Conservation (phyloP, 1,284 basidiomycete species). For the Trichosporon sp. region DNA sequence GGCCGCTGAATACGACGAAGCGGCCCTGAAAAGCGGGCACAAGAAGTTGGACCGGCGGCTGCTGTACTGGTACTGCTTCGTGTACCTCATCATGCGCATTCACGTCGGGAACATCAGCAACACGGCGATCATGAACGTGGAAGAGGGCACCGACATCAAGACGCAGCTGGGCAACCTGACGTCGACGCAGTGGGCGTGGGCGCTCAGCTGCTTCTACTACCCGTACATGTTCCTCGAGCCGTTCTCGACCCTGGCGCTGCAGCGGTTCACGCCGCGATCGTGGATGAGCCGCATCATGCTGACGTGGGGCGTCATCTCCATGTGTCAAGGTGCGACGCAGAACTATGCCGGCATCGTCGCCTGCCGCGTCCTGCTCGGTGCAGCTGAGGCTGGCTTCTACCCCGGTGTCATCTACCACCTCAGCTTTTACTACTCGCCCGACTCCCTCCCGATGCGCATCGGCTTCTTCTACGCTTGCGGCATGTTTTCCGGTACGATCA, state of each 20-base stretch:
- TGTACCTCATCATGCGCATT: slow-evolving; percentile 17
- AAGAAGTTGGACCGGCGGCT: slow-evolving; percentile 6
- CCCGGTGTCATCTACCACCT: slow-evolving; percentile 41
- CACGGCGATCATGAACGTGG: slow-evolving; percentile 17
- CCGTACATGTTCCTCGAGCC: slow-evolving; percentile 14
- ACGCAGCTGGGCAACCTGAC: slow-evolving; percentile 11
- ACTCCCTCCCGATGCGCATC: slow-evolving; percentile 13
- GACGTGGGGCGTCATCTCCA: slow-evolving; percentile 12
- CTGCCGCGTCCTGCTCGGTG: slow-evolving; percentile 42
- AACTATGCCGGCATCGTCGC: slow-evolving; percentile 36
- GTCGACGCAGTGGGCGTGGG: slow-evolving; percentile 14
- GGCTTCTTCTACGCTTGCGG: slow-evolving; percentile 28
- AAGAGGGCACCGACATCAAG: slow-evolving; percentile 15
- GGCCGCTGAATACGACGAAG: background rate
- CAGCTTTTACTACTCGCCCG: slow-evolving; percentile 32
- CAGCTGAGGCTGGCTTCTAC: slow-evolving; percentile 33
- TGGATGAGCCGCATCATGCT: slow-evolving; percentile 32
- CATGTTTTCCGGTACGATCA: slow-evolving; percentile 25
- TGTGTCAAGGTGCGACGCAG: slow-evolving; percentile 17
- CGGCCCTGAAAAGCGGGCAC: slow-evolving; percentile 2
- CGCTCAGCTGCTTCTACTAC: slow-evolving; percentile 14
- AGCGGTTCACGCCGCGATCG: slow-evolving; percentile 29
- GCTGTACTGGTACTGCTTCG: slow-evolving; percentile 13
- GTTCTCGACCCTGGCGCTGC: slow-evolving; percentile 14
- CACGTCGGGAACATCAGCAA: slow-evolving; percentile 14